These are phyloP conservation scores for Beauveria australis DNA, from an alignment of 2,329 filamentous ascomycete species.

Conservation along the genomic window DNA sequence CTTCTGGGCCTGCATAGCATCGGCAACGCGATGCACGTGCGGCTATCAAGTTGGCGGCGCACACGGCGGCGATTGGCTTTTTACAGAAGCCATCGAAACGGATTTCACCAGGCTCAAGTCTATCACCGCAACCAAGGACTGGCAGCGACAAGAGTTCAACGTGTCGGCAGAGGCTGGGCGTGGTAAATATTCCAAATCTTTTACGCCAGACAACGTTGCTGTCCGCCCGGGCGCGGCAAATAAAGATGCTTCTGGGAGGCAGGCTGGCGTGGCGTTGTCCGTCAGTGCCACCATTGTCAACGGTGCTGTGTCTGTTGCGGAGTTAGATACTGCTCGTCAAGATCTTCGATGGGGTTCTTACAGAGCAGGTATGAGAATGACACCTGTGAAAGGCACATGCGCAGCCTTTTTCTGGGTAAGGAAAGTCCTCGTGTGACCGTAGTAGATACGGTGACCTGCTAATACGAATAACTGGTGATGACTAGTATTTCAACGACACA, in stretches of 20 bases:
- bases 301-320: constrained; percentile 51
- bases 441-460: not conserved
- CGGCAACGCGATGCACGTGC: constrained; percentile 50
- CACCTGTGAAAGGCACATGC: constrained; percentile 57
- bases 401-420: constrained; percentile 71
- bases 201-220: constrained; percentile 48
- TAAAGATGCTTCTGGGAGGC: constrained; percentile 31
- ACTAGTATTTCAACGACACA: constrained; percentile 67
- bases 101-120: constrained; percentile 55
- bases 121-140: constrained; percentile 46
- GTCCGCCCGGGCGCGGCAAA: constrained; percentile 28
- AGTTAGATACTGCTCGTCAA: constrained; percentile 51
- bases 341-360: constrained; percentile 67
- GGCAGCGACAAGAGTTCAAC: constrained; percentile 61
- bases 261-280: constrained; percentile 47
- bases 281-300: constrained; percentile 39
- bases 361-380: constrained; percentile 57
- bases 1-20: not conserved
- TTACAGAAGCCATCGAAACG: constrained; percentile 63
- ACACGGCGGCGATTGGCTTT: constrained; percentile 38
- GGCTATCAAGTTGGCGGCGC: constrained; percentile 54
- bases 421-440: not conserved
- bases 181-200: constrained; percentile 59
- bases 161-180: constrained; percentile 47
- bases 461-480: constrained; percentile 10